Conservation (phyloP, 1,139 yeast genomes). For the Torulaspora pretoriensis region DNA sequence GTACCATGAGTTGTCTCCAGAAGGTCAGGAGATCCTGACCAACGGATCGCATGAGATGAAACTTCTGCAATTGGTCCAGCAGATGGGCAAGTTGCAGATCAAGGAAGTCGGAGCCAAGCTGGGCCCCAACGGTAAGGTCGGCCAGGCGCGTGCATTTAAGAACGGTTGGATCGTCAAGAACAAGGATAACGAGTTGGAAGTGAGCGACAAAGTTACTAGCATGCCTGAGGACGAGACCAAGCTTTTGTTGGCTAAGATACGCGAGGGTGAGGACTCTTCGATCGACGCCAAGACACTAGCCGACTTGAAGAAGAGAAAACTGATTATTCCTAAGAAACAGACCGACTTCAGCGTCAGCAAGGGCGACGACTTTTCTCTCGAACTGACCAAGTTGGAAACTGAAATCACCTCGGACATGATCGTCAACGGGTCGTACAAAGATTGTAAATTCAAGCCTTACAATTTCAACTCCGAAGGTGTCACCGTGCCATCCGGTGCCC, state of each 20-base stretch:
- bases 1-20: slow-evolving; percentile 69
- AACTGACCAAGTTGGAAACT: slow-evolving; percentile 78
- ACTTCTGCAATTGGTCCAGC: slow-evolving; percentile 69
- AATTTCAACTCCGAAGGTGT: slow-evolving; percentile 95
- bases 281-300: slow-evolving; percentile 61
- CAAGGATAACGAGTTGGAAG: slow-evolving; percentile 66
- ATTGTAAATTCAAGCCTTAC: slow-evolving; percentile 85
- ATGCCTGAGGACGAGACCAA: slow-evolving; percentile 59
- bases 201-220: slow-evolving; percentile 45
- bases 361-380: slow-evolving; percentile 79
- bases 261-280: slow-evolving; percentile 48
- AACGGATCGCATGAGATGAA: slow-evolving; percentile 90
- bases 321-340: slow-evolving; percentile 65
- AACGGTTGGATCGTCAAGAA: slow-evolving; percentile 93
- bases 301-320: slow-evolving; percentile 92
- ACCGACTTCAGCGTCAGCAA: slow-evolving; percentile 73
- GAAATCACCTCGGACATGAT: slow-evolving; percentile 94
- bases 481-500: slow-evolving; percentile 80
- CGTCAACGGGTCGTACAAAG: slow-evolving; percentile 72
- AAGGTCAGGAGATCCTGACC: slow-evolving; percentile 72
- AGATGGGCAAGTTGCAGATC: slow-evolving; percentile 76
- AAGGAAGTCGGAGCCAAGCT: slow-evolving; percentile 68
- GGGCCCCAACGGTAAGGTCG: slow-evolving; percentile 82
- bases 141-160: slow-evolving; percentile 98
- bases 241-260: slow-evolving; percentile 55